Percentiles rank a stretch among this genome's conserved stretches.
These are phyloP conservation scores for Graphilbum fragrans DNA, from an alignment of 2,329 filamentous ascomycete genomes.

Conservation along the genomic window DNA sequence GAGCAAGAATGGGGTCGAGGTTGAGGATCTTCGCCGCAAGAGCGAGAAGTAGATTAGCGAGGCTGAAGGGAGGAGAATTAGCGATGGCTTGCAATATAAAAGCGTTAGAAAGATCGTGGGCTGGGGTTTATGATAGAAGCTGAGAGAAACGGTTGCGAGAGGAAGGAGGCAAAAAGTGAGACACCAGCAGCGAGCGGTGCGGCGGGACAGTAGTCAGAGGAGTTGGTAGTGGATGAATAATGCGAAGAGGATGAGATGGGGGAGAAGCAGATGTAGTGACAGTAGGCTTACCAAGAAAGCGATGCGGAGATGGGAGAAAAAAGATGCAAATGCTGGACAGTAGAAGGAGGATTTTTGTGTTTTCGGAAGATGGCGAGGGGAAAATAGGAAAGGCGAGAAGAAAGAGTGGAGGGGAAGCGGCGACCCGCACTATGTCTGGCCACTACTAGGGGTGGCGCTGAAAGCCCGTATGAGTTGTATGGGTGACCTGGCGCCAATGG, in stretches of 20 bases:
- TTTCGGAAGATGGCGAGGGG: background rate
- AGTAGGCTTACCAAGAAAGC: background rate
- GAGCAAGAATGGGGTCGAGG: too few relatives aligned
- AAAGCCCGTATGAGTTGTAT: background rate
- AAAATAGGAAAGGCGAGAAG: background rate
- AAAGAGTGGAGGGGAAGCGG: constrained; percentile 4
- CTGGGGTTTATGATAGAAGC: background rate
- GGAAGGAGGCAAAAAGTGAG: background rate
- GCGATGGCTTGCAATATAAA: too few relatives aligned
- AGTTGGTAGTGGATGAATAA: background rate
- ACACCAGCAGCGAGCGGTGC: background rate
- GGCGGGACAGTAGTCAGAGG: too few relatives aligned
- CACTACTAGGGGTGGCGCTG: background rate
- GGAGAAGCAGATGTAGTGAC: background rate
- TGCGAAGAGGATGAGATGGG: background rate
- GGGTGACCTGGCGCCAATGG: background rate
- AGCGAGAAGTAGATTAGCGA: constrained; percentile 2
- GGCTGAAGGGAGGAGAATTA: too few relatives aligned
- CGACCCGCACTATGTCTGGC: background rate
- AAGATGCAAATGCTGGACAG: background rate
- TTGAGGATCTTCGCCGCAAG: background rate
- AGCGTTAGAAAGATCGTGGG: background rate
- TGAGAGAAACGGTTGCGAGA: background rate
- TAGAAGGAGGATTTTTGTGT: background rate
- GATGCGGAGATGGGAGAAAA: background rate